Conservation (phyloP, 495 filamentous ascomycete genomes). For the Xylaria acuta region DNA sequence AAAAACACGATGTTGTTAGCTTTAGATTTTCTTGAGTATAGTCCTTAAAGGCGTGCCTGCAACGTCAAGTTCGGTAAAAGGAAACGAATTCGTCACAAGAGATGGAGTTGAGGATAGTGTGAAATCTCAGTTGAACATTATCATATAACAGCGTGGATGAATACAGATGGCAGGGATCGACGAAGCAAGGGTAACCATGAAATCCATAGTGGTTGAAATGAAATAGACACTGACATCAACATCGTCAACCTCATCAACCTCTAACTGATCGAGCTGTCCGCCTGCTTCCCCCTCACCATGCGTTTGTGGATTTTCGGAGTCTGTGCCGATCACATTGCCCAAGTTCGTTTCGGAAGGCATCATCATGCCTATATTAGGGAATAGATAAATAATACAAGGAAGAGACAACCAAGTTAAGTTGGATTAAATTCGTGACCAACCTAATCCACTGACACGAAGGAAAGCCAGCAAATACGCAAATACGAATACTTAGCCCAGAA, state of each 20-base stretch:
- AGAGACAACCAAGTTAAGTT: background rate
- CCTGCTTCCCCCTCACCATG: background rate
- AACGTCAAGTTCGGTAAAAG: background rate
- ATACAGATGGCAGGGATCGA: background rate
- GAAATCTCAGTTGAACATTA: background rate
- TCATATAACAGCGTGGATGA: background rate
- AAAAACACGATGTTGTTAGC: background rate
- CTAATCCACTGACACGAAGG: background rate
- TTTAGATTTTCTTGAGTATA: background rate
- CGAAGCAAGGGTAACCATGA: background rate
- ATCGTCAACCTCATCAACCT: slow-evolving; percentile 15
- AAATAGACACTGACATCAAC: slow-evolving; percentile 15
- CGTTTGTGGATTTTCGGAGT: background rate
- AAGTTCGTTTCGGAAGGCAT: background rate
- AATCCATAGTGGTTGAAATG: background rate
- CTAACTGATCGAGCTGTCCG: slow-evolving; percentile 15
- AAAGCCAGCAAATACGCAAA: too few species aligned
- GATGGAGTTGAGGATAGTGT: background rate
- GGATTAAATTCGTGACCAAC: background rate
- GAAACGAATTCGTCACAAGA: background rate
- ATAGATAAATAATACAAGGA: background rate
- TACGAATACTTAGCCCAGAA: background rate
- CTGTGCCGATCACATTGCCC: background rate
- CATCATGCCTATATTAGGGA: background rate
- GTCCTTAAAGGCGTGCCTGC: background rate